Conservation (phyloP, 1,284 basidiomycete genomes). For the Cryptococcus deneoformans region DNA sequence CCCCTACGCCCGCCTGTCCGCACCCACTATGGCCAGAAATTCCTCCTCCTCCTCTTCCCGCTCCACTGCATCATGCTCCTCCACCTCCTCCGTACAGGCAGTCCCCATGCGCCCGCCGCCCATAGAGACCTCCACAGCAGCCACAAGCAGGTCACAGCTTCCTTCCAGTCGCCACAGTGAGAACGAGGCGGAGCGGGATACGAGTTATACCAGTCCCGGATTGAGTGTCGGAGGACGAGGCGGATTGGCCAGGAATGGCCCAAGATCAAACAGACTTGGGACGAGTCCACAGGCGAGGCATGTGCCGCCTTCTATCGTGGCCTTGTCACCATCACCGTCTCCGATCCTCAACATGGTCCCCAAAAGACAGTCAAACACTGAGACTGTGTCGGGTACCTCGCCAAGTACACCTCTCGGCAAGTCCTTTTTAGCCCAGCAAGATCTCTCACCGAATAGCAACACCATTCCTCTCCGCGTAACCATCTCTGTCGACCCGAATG, state of each 20-base stretch:
- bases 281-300: background rate
- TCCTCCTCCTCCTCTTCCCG: constrained; percentile 40
- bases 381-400: constrained; percentile 2
- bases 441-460: background rate
- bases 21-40: constrained; percentile 33
- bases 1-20: constrained; percentile 21
- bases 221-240: constrained; percentile 25
- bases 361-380: constrained; percentile 2
- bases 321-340: constrained; percentile 11
- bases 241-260: constrained; percentile 34
- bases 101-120: constrained; percentile 47
- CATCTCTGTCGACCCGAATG: constrained; percentile 14
- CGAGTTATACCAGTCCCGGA: constrained; percentile 7
- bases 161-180: constrained; percentile 9
- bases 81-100: constrained; percentile 38
- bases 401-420: constrained; percentile 30
- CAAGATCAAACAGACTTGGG: constrained; percentile 1
- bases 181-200: constrained; percentile 7
- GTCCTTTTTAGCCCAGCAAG: constrained; percentile 3
- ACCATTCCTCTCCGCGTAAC: constrained; percentile 15
- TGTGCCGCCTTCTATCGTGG: constrained; percentile 16
- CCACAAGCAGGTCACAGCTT: constrained; percentile 31
- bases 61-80: constrained; percentile 39
- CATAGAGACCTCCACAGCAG: constrained; percentile 44
- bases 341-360: background rate